Percentiles rank a stretch among this genome's conserved stretches.
phyloP scores from a whole-genome alignment of 202 grass and related monocot genomes.

The Musa balbisiana region DNA sequence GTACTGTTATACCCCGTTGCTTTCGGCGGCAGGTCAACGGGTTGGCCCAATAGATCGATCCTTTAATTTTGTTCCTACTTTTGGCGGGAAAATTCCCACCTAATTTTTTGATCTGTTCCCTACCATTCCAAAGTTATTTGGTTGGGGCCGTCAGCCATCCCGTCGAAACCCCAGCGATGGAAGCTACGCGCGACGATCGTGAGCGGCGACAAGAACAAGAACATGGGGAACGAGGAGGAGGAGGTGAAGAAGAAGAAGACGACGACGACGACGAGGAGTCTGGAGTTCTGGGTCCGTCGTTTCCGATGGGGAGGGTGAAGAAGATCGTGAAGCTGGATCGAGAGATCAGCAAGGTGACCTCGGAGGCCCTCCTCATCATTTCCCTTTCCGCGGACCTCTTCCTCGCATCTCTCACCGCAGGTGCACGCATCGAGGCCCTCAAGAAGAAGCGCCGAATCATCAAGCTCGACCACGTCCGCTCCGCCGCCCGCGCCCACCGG shows the following conservation, averaged over 20 bases:
- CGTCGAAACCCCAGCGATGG: conserved; percentile 24
- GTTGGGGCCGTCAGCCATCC: no score
- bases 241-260: conserved; percentile 50
- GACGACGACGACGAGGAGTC: neutral
- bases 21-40: no score
- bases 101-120: no score
- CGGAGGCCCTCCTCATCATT: conserved; percentile 55
- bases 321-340: conserved; percentile 69
- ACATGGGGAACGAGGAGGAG: conserved; percentile 10
- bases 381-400: conserved; percentile 62
- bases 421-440: conserved; percentile 33
- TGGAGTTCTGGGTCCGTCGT: conserved; percentile 20
- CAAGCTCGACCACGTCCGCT: conserved; percentile 41
- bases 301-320: conserved; percentile 65
- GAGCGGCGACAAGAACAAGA: conserved; percentile 3
- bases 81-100: neutral
- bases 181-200: neutral
- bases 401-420: conserved; percentile 38
- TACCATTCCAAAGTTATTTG: neutral
- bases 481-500: conserved; percentile 40
- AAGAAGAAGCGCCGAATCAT: conserved; percentile 32
- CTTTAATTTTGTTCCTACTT: neutral
- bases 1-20: no score
- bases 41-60: no score
- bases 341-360: conserved; percentile 67